These are phyloP conservation scores for Neonectria faginata DNA, from an alignment of 2,329 filamentous ascomycete genomes.

Conservation along the genomic window DNA sequence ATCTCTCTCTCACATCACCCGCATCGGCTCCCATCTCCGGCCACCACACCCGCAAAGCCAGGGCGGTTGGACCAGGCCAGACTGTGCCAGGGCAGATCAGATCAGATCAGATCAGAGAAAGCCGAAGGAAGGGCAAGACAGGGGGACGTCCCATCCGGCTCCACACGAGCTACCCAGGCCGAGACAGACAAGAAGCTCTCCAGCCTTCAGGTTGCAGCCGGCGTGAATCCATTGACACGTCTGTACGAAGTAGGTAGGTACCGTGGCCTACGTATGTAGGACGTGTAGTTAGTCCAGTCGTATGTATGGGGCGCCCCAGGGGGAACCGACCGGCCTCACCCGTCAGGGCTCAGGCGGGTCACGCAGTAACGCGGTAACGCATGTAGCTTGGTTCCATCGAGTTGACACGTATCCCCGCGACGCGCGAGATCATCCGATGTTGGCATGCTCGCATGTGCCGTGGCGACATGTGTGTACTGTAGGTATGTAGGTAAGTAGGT, in stretches of 20 bases:
- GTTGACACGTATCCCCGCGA: slow-evolving; percentile 40
- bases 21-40: neutral
- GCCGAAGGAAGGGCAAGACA: slow-evolving; percentile 1
- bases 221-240: slow-evolving; percentile 22
- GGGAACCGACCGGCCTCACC: neutral
- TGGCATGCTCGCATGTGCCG: slow-evolving; percentile 33
- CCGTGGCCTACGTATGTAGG: too few species aligned
- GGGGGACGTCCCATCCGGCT: neutral
- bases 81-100: neutral
- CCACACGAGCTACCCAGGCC: neutral
- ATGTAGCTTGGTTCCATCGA: neutral
- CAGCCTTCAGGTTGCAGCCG: neutral
- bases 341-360: neutral
- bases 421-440: slow-evolving; percentile 44
- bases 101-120: neutral
- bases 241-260: slow-evolving; percentile 8
- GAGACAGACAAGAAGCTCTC: neutral
- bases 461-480: slow-evolving; percentile 26
- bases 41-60: neutral
- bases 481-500: too few species aligned
- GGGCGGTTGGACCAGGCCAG: neutral
- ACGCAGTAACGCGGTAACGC: neutral
- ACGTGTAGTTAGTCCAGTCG: neutral
- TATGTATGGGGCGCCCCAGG: slow-evolving; percentile 15
- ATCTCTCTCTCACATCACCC: neutral